Conservation (phyloP, 1,284 basidiomycete genomes). For the Meripilus lineatus region DNA sequence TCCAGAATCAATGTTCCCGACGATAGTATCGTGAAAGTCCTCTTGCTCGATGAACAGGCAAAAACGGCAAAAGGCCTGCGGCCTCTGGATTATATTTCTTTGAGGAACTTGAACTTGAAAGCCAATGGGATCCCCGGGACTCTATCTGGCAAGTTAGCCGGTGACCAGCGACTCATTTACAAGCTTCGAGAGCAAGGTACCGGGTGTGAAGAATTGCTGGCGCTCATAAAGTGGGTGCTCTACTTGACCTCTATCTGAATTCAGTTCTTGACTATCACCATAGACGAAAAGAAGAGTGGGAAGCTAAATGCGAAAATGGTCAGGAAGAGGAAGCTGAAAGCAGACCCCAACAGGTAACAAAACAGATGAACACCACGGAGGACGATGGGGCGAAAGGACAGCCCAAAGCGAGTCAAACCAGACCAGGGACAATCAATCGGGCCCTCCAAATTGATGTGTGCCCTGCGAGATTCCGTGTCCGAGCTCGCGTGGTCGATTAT, state of each 20-base stretch:
- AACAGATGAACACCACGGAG: not conserved
- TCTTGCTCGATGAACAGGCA: slow-evolving; percentile 44
- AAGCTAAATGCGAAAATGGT: not conserved
- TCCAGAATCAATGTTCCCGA: slow-evolving; percentile 32
- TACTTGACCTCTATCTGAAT: not conserved
- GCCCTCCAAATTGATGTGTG: slow-evolving; percentile 29
- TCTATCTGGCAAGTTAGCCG: slow-evolving; percentile 49
- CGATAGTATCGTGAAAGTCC: slow-evolving; percentile 50
- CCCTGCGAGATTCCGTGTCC: slow-evolving; percentile 39
- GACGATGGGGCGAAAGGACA: slow-evolving; percentile 5
- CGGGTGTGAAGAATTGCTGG: slow-evolving; percentile 24
- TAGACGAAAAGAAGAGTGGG: slow-evolving; percentile 4
- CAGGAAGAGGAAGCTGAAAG: not conserved
- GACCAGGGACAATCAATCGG: slow-evolving; percentile 33
- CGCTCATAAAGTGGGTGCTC: slow-evolving; percentile 23
- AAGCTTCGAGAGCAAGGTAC: slow-evolving; percentile 37
- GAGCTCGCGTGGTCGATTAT: slow-evolving; percentile 51
- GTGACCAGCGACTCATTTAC: slow-evolving; percentile 45
- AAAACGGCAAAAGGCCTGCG: slow-evolving; percentile 35
- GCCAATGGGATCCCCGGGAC: slow-evolving; percentile 23
- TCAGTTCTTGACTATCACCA: not conserved
- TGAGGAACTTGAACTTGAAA: slow-evolving; percentile 49
- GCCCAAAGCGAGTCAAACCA: slow-evolving; percentile 1
- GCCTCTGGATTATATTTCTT: slow-evolving; percentile 39
- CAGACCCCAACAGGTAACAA: not conserved